Base-by-base conservation (phyloP, 2,329 filamentous ascomycete genomes). In the Diaporthe amygdali region DNA sequence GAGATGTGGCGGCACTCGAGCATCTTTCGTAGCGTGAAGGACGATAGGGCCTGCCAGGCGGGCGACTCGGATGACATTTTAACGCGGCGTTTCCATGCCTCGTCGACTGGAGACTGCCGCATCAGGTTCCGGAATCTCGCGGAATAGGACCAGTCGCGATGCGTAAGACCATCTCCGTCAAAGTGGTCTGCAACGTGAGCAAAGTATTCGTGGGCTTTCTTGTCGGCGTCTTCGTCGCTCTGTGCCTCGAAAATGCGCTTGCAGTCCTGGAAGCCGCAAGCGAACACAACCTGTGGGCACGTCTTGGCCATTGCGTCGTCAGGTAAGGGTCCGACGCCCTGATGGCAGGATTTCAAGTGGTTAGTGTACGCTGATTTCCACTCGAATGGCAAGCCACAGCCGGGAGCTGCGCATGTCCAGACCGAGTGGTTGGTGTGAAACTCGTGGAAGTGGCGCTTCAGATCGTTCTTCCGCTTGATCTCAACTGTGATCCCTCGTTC, bases 371-470 rank as follows among this genome's bases (percentile, higher is more conserved):
- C 84, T 25, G 81, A 83, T 74, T 84, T 82, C 82, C 83, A 86
- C 76, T 86, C 85, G 73, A 85, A 86, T 8, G 83, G 80, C 79
- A 82, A 81, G 47, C 77, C 76, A 74, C 85, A 86, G 27, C 81
- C 82, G 1, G 80, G 81, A 64, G 85, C 81, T 5, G 82, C 80
- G 72, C 85, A 86, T 61, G 81, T 79, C 83, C 83, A 86, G 71
- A 85, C 82, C 4, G 83, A 81, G 69, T 86, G 83, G 69, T 81
- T 83, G 71, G 84, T 83, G 74, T 86, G 85, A 66, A 85, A 85
- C 72, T 85, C 81, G 68, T 85, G 83, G 41, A 86, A 84, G 67
- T 86, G 85, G 15, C 85, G 82, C 74, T 86, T 86, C 59, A 86
- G 77, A 70, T 86, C 85, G 71, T 85, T 85, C 73, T 85, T 84